Base-by-base conservation (phyloP, 2,329 filamentous ascomycete genomes). In the Colletotrichum aenigma region DNA sequence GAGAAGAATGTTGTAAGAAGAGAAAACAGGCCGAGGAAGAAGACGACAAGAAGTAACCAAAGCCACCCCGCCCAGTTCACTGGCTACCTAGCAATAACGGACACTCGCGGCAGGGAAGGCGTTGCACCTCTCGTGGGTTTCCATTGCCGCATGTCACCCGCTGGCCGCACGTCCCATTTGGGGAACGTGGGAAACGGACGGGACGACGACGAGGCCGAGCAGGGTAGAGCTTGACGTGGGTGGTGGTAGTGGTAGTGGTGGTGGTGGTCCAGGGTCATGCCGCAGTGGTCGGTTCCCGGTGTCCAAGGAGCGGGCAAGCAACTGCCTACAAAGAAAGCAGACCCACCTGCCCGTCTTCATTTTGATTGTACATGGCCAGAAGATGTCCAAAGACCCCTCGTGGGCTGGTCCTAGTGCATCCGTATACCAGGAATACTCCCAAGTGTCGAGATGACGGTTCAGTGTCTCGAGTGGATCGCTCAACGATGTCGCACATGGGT, bases 401-500 rank as follows among this genome's bases (percentile, higher is more conserved):
- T 68, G 60, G 66, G 66, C 55, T 64, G 43, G 60, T 65, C 62
- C 62, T 71, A 56, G 60, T 65, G 66, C 61, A 66, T 66, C 71
- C 48, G 52, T 34, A 62, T 30, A 62, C 58, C 58, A 62, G 61
- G 66, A 32, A 34, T 26, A 36, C 32, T 56, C 48, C 74, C 74
- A 76, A 65, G 65, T 60, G 43, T 75, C 30, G 56, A 75, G 62
- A 72, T 75, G 36, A 77, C 66, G 48, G 55, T 21, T 64, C 55
- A 48, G 61, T 18, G 48, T 64, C 21, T 61, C 34, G 24, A 70
- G 75, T 70, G 75, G 70, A 75, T 75, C 75, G 36, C 32, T 68
- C 70, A 71, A 70, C 68, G 65, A 77, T 72, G 76, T 75, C 67
- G 75, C 75, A 75, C 76, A 77, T 76, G 66, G 70, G 62, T 43